Base-by-base conservation (phyloP, 352 stramenopile genomes). In the Pythium insidiosum region DNA sequence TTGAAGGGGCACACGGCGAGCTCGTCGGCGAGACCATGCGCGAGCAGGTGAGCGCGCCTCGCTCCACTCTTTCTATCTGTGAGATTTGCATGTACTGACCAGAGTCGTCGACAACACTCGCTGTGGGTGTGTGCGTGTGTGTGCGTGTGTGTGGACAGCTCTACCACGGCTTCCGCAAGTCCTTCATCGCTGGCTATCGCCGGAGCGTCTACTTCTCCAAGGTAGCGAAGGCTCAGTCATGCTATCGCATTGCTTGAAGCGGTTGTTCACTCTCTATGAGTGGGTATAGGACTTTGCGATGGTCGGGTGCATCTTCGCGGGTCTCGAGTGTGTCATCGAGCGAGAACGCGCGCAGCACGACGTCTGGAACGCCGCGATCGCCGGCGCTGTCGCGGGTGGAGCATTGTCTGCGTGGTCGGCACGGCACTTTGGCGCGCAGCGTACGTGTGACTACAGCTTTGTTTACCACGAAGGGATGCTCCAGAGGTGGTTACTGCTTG, bases 151-250 rank as follows among this genome's bases (percentile, higher is more conserved):
- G 5, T 34, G 29, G 43, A 25, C 37, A 93, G 73, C 82, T 94
- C 6, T 84, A 77, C 39, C 83, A 92, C 23, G 82, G 82, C 42
- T 90, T 94, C 52, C 65, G 75, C 51, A 90, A 90, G 64, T 89
- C 79, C 16, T 73, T 90, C 42, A 62, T 73, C 36, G 69, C 82
- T 18, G 68, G 77, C 21, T 92, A 85, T 55, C 56, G 70, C 38
- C 79, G 82, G 50, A 94, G 82, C 55, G 49, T 90, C 38, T 92
- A 94, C 74, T 94, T 90, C 41, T 79, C 79, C 56, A 88, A 86
- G 69, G 80, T 69, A 63, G 16, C 23, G 22, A 18, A 11, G 5
- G 4, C 9, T 19, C 2, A 31, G 6, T 29, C 15, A 25, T 29
- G 16, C 36, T 35, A 21, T 36, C 15, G n/a, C 6, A 19, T 41